Evolutionary conservation across 768 basidiomycete species (phyloP), one percentile per base, ranked within the genome.

Genomic region (Lentinula sp.): DNA sequence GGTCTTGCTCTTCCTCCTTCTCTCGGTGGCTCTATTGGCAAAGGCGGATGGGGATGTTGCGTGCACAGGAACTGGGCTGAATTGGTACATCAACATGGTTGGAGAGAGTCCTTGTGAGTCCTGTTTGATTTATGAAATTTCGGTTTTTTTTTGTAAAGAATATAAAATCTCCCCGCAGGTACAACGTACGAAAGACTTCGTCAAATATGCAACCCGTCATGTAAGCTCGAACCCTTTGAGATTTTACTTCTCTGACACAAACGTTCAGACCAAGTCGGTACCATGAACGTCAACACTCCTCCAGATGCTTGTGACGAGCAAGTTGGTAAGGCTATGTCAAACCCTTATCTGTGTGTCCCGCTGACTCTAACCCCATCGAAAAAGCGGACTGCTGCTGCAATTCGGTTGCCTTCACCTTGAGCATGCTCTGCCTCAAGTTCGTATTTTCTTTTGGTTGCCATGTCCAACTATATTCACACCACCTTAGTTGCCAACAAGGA

Each of bases 391-490:
- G 70, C 36, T 71, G 70, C 45, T 71, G 70, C 39, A 71, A 70
- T 46, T 69, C 70, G 5, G 62, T 70, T 16, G 66, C 70, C 5
- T 70, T 63, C 56, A 65, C 64, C 32, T 50, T 71, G 39, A 69
- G 68, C 50, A 71, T 69, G 70, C 62, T 71, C 6, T 71, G 70
- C 50, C 61, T 70, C 59, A 71, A 69, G 70, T 70, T 42, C 12
- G 66, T 28, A 28, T 35, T 5, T 23, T 48, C 28, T 49, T 33
- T 6, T 42, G 12, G 6, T 33, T 18, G 3, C 9, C 16, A 36
- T 42, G 28, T 28, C 28, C 28, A 28, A 28, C 28, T 28, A n/a
- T 8, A 32, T 23, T 28, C 28, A 28, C 4, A 3, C 28, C 28
- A 28, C 32, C 33, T 46, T 20, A 70, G 70, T 53, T 71, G 70